Base-by-base conservation (phyloP, 495 filamentous ascomycete species). In the Clavariopsis aquatica region DNA sequence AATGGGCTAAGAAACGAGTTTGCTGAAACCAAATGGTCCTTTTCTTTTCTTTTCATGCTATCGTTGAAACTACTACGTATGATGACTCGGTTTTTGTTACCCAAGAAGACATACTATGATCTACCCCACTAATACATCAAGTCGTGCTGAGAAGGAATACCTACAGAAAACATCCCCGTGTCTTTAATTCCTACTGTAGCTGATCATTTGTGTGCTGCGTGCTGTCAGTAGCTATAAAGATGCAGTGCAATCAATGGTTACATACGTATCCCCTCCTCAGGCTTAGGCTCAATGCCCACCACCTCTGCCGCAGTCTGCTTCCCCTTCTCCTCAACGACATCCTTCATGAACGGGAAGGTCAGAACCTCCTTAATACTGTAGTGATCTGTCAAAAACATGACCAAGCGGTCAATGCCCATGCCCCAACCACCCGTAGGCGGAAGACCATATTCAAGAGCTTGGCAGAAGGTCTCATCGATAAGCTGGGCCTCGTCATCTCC, bases 321-420 rank as follows among this genome's bases (percentile, higher is more conserved):
- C 47, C 77, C 75, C 27, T 78, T 74, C 46, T 78, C 75, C 22
- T 71, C 56, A 2, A 80, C 78, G 57, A 88, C 85, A 41, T 89
- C 86, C 81, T 89, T 90, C 88, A 91, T 91, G 70, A 90, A 85
- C 19, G 87, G 95, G 84, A 98, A 98, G 13, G 94, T 86, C 53
- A 98, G 79, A 4, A 98, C 94, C 78, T 98, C 94, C 81, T 95
- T 94, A 78, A 98, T 98, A 57, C 78, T 84, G 81, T 97, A 96
- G 75, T 96, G 88, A 78, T 98, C 84, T 49, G 95, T 97, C 71
- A 98, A 80, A 83, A 98, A 97, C 94, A 98, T 98, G 71, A 93
- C 89, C 72, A 97, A 74, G 64, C 92, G 89, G 78, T 98, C 94
- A 71, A 98, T 96, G 65, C 95, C 94, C 86, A 98, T 90, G 69